A percentile compares a stretch with the other conserved stretches of the same genome.
Conservation (phyloP, 441 rosid species). For the Macaranga tanarius region DNA sequence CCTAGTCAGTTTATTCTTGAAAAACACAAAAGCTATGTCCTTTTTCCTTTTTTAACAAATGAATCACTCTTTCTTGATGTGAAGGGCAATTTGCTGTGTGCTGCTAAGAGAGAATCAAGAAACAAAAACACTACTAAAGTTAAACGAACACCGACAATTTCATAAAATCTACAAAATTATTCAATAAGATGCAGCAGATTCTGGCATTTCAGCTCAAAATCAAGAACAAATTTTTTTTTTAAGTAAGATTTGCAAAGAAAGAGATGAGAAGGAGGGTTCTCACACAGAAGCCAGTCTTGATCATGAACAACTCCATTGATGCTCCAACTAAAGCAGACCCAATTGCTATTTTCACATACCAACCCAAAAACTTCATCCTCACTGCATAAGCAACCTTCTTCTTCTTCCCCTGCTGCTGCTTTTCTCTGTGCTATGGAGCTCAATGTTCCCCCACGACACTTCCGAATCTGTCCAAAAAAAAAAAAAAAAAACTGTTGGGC, state of each 20-base stretch:
- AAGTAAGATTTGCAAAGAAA: not conserved
- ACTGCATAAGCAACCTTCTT: not conserved
- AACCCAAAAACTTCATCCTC: conserved; percentile 59
- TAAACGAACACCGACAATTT: not conserved
- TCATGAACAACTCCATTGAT: conserved; percentile 94
- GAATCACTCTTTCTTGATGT: not conserved
- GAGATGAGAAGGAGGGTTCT: conserved; percentile 36
- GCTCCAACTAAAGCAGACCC: conserved; percentile 70
- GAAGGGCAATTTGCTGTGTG: not conserved
- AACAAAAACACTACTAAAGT: not conserved
- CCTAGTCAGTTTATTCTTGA: not conserved
- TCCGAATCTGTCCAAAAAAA: no score
- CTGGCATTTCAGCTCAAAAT: not conserved
- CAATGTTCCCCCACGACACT: no score
- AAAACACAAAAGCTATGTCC: not conserved
- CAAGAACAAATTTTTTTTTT: not conserved
- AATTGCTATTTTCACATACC: conserved; percentile 73
- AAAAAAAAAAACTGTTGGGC: no score
- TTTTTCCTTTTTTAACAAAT: no score
- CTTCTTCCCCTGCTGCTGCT: not conserved
- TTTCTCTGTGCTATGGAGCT: not conserved
- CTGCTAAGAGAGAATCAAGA: not conserved
- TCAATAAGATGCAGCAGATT: not conserved
- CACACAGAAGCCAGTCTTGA: conserved; percentile 90
- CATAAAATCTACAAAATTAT: not conserved